A percentile compares a stretch with the other conserved stretches of the same genome.
These are phyloP conservation scores for Aspergillus puulaauensis DNA, from an alignment of 2,329 filamentous ascomycete genomes.

Conservation along the genomic window DNA sequence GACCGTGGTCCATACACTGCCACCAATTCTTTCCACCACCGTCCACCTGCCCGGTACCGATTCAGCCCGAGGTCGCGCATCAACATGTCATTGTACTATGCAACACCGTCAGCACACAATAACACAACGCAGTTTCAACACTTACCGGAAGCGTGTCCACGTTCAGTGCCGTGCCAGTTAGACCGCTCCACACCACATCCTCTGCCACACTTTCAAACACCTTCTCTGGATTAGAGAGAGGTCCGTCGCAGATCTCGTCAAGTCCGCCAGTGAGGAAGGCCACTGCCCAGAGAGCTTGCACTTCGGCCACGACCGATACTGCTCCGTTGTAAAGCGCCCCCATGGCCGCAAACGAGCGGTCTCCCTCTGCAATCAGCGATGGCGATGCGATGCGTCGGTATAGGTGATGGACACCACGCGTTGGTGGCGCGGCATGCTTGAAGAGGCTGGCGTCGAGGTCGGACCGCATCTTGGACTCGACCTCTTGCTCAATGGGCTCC, in stretches of 20 bases:
- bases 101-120: not conserved
- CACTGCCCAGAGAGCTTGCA: slow-evolving; percentile 15
- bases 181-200: slow-evolving; percentile 20
- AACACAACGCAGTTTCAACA: not conserved
- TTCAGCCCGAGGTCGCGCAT: slow-evolving; percentile 26
- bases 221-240: not conserved
- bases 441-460: not conserved
- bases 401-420: slow-evolving; percentile 17
- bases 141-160: slow-evolving; percentile 24
- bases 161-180: slow-evolving; percentile 21
- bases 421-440: not conserved
- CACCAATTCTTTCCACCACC: slow-evolving; percentile 18
- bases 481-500: slow-evolving; percentile 12
- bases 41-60: slow-evolving; percentile 22
- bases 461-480: slow-evolving; percentile 5
- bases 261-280: slow-evolving; percentile 23
- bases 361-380: slow-evolving; percentile 19
- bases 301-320: slow-evolving; percentile 22
- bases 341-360: slow-evolving; percentile 22
- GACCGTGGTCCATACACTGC: slow-evolving; percentile 22
- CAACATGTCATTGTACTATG: slow-evolving; percentile 27
- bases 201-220: slow-evolving; percentile 20
- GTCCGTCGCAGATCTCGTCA: slow-evolving; percentile 1
- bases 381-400: slow-evolving; percentile 26
- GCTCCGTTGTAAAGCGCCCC: slow-evolving; percentile 20